Evolutionary conservation across 192 early-diverging fungal species (phyloP).

Genomic region (Podila epicladia): DNA sequence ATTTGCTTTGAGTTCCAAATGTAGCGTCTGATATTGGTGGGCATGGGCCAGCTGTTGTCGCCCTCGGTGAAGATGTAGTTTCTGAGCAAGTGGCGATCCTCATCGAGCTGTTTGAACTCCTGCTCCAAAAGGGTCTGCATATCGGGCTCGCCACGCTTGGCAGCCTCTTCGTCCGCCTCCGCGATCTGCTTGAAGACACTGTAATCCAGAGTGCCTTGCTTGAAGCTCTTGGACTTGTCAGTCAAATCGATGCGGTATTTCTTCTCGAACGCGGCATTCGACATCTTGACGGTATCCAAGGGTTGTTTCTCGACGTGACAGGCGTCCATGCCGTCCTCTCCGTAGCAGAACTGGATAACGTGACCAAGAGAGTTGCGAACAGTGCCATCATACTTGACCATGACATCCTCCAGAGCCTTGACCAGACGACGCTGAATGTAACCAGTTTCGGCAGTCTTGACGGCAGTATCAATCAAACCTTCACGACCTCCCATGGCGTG

Average conservation of each 20-base stretch:
- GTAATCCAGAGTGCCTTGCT: slow-evolving; percentile 73
- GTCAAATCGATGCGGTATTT: slow-evolving; percentile 87
- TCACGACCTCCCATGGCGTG: slow-evolving; percentile 99
- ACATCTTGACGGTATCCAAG: slow-evolving; percentile 74
- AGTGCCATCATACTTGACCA: slow-evolving; percentile 98
- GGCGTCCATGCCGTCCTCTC: slow-evolving; percentile 99
- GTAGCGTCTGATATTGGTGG: slow-evolving; percentile 89
- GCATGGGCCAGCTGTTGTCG: slow-evolving; percentile 84
- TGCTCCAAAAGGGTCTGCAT: slow-evolving; percentile 70
- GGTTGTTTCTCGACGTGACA: slow-evolving; percentile 87
- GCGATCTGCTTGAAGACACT: slow-evolving; percentile 80
- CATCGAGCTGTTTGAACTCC: slow-evolving; percentile 80
- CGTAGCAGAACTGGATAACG: slow-evolving; percentile 96
- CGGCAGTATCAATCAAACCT: slow-evolving; percentile 99
- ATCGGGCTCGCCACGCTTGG: slow-evolving; percentile 23
- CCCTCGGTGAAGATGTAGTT: slow-evolving; percentile 83
- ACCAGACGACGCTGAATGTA: slow-evolving; percentile 99
- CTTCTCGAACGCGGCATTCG: slow-evolving; percentile 76
- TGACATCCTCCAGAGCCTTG: slow-evolving; percentile 97
- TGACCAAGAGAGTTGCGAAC: slow-evolving; percentile 94
- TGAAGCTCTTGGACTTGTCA: slow-evolving; percentile 71
- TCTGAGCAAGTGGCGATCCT: slow-evolving; percentile 82
- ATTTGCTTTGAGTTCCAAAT: slow-evolving; percentile 92
- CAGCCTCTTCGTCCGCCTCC: slow-evolving; percentile 63
- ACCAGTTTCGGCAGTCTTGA: slow-evolving; percentile 99